A percentile compares a stretch with the other conserved stretches of the same genome.
Evolutionary conservation across 2,329 filamentous ascomycete genomes (phyloP).

Genomic region (Cladophialophora yegresii): DNA sequence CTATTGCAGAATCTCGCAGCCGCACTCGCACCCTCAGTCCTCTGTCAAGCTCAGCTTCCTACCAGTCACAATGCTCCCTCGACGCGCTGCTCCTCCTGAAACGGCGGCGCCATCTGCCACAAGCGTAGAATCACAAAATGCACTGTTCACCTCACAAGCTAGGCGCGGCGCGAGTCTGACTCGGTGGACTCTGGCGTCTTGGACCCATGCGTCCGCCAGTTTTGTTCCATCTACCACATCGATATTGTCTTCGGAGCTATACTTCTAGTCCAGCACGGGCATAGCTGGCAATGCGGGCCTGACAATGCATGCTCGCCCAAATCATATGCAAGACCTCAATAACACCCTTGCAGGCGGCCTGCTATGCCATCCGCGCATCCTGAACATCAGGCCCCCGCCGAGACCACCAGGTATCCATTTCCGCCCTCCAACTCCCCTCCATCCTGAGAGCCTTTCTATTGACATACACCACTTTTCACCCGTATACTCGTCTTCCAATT

Average conservation of each 20-base stretch:
- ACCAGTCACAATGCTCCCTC: constrained; percentile 26
- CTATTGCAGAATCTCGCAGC: constrained; percentile 15
- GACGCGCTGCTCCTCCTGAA: constrained; percentile 33
- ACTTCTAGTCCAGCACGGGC: constrained; percentile 11
- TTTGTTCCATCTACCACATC: constrained; percentile 3
- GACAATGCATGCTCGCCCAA: constrained; percentile 19
- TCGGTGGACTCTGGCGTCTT: not conserved
- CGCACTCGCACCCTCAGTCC: not conserved
- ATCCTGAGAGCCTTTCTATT: constrained; percentile 14
- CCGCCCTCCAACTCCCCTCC: constrained; percentile 22
- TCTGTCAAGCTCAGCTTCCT: constrained; percentile 13
- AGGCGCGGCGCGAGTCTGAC: constrained; percentile 33
- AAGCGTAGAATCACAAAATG: constrained; percentile 29
- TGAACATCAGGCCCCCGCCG: constrained; percentile 30
- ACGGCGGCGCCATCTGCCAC: constrained; percentile 24
- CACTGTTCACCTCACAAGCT: constrained; percentile 18
- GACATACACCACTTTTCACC: constrained; percentile 4
- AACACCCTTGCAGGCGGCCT: constrained; percentile 10
- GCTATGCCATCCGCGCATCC: constrained; percentile 9
- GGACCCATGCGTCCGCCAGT: not conserved
- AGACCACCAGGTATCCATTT: constrained; percentile 10
- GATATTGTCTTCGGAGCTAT: constrained; percentile 5
- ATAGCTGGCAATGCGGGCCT: constrained; percentile 19
- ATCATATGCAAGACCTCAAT: constrained; percentile 16
- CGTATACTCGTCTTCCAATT: constrained; percentile 25